Base-by-base conservation (phyloP, 139 green algal species). In the Ettlia oleoabundans region DNA sequence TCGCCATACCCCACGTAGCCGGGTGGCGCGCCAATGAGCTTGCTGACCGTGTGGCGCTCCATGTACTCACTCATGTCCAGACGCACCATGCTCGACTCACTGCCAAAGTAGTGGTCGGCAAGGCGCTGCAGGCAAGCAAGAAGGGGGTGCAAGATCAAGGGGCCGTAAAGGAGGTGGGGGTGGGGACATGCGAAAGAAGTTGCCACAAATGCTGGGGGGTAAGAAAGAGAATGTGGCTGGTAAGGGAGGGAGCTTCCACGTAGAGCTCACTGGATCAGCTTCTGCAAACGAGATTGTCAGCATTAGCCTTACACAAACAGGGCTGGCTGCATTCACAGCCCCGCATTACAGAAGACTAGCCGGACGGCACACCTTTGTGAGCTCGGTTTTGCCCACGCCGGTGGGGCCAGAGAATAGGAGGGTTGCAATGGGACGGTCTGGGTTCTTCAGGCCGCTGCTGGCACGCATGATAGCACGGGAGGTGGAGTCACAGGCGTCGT, bases 1-100 rank as follows among this genome's bases (percentile, higher is more conserved):
- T 97, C 89, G 51, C 84, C 89, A 47, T 90, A 97, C 9, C 93
- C 93, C 19, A 96, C 85, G 79, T 95, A 97, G 19, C 93, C 91
- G 66, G 86, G 92, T 19, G 92, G 92, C 51, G 89, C 82, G 19
- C 92, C 92, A 19, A 97, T 86, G 10, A 97, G 86, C 88, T 97
- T 97, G 80, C 84, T 82, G 1, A 97, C 91, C 13, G 87, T 90
- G 86, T 97, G 93, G 15, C 92, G 86, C 88, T 97, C 95, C 95
- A 98, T 98, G 90, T 97, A 98, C 93, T 99, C 97, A 76, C 85
- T 95, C 97, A 99, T 99, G 92, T 99, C 97, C 47, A 99, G 93
- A 19, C 97, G 94, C 33, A 98, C 89, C 90, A 96, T 85, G n/a
- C 30, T 32, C 4, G 30, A 32, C 71, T 86, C 68, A 8, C n/a